Conservation (phyloP, 2,329 filamentous ascomycete species). For the Mollisia scopiformis region DNA sequence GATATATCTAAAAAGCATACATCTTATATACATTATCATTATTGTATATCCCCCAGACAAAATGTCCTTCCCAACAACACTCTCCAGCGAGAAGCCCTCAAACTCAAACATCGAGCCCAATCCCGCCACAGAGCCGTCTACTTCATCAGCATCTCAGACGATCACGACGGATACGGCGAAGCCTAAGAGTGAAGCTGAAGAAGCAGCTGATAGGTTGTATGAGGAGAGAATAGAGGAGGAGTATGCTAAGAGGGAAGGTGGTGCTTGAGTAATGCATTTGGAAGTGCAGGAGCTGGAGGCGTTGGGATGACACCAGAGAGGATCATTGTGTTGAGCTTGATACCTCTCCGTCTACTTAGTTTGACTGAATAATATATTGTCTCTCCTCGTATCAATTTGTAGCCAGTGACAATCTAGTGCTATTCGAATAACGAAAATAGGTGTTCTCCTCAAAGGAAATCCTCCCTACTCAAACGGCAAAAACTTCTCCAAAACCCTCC, state of each 20-base stretch:
- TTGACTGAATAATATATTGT: too few relatives aligned
- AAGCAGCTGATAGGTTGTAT: slow-evolving; percentile 43
- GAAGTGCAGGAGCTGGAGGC: background rate
- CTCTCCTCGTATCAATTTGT: too few relatives aligned
- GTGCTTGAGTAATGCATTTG: slow-evolving; percentile 43
- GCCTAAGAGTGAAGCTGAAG: slow-evolving; percentile 7
- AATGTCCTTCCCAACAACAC: background rate
- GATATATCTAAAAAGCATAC: background rate
- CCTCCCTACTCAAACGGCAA: too few relatives aligned
- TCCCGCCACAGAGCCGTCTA: background rate
- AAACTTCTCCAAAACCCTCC: too few relatives aligned
- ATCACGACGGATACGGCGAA: background rate
- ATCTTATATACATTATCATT: background rate
- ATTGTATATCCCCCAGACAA: background rate
- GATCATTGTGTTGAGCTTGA: slow-evolving; percentile 5
- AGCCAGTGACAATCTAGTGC: too few relatives aligned
- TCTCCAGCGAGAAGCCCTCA: background rate
- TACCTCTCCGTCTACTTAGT: slow-evolving; percentile 1
- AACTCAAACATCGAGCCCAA: slow-evolving; percentile 1
- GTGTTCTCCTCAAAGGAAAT: too few relatives aligned
- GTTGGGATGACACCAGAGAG: slow-evolving; percentile 4
- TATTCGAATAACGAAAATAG: too few relatives aligned
- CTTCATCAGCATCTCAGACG: background rate
- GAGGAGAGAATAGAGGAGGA: slow-evolving; percentile 63
- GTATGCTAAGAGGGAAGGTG: slow-evolving; percentile 63